These are phyloP conservation scores for Aspergillus bertholletiae DNA, from an alignment of 495 filamentous ascomycete genomes.

Conservation along the genomic window DNA sequence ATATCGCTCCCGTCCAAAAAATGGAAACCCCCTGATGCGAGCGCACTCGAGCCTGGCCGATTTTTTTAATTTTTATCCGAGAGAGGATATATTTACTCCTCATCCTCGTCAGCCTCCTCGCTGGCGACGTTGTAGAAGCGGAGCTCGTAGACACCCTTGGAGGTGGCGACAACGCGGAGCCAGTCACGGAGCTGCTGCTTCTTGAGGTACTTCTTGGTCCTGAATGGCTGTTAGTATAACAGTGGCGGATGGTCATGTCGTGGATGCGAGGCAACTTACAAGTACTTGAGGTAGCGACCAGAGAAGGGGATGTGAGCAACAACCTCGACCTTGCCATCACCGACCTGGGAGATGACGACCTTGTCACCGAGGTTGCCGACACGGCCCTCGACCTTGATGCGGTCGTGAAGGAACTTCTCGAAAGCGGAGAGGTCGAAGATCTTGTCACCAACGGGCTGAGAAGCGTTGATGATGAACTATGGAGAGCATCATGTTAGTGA, in stretches of 20 bases:
- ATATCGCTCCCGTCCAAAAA: conserved; percentile 1
- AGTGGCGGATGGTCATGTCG: background rate
- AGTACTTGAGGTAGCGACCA: conserved; percentile 98
- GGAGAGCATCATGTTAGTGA: conserved; percentile 7
- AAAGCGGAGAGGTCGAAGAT: conserved; percentile 99
- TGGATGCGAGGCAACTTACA: conserved; percentile 56
- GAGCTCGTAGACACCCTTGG: conserved; percentile 96
- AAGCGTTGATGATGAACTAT: conserved; percentile 98
- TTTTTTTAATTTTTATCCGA: conserved; percentile 6
- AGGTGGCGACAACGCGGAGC: conserved; percentile 96
- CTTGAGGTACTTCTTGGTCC: conserved; percentile 99
- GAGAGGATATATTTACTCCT: conserved; percentile 66
- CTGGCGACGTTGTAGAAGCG: conserved; percentile 99
- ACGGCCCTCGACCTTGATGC: conserved; percentile 98
- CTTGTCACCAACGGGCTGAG: conserved; percentile 96
- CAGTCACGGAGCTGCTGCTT: conserved; percentile 99
- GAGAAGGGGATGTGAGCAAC: conserved; percentile 97
- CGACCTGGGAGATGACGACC: conserved; percentile 82
- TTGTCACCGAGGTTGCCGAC: conserved; percentile 95
- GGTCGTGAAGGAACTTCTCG: conserved; percentile 99
- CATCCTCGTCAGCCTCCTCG: conserved; percentile 94
- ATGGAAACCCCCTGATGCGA: conserved; percentile 9
- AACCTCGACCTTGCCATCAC: conserved; percentile 97
- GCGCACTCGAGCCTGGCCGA: background rate
- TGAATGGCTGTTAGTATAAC: conserved; percentile 27